Percentiles rank a stretch among this genome's conserved stretches.
Evolutionary conservation across 2,329 filamentous ascomycete genomes (phyloP).

Genomic region (Nemania sp.): DNA sequence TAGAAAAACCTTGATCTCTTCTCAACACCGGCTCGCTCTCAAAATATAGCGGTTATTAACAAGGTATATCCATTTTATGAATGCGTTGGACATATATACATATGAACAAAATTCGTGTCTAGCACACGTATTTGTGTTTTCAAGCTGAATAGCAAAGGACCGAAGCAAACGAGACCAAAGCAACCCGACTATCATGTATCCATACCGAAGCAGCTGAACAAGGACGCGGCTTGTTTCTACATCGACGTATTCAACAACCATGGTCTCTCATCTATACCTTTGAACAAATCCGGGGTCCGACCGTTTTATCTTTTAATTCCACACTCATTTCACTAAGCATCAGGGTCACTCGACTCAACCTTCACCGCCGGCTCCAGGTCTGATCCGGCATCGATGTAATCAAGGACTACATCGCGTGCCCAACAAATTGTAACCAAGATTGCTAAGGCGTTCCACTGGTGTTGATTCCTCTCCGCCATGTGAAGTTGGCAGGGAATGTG

Average conservation of each 20-base stretch:
- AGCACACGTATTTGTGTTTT: background rate
- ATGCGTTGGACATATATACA: background rate
- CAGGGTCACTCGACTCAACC: conserved; percentile 42
- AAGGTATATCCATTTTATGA: background rate
- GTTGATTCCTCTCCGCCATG: conserved; percentile 49
- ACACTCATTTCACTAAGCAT: conserved; percentile 44
- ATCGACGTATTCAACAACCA: background rate
- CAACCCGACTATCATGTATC: too few relatives aligned
- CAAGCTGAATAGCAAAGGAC: too few relatives aligned
- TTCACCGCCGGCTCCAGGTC: conserved; percentile 23
- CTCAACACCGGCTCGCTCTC: too few relatives aligned
- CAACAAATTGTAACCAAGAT: conserved; percentile 52
- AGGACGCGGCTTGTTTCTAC: background rate
- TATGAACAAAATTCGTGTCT: background rate
- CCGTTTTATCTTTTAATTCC: background rate
- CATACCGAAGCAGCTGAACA: background rate
- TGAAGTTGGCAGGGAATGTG: conserved; percentile 49
- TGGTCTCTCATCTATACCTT: background rate
- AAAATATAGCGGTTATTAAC: too few relatives aligned
- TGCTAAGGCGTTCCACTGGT: conserved; percentile 52
- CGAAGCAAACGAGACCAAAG: too few relatives aligned
- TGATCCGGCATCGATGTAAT: conserved; percentile 31
- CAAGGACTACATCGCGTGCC: conserved; percentile 48
- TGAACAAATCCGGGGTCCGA: background rate
- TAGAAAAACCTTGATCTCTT: too few relatives aligned